These are phyloP conservation scores for Hypericum androsaemum DNA, from an alignment of 345 rosid genomes.

Conservation along the genomic window DNA sequence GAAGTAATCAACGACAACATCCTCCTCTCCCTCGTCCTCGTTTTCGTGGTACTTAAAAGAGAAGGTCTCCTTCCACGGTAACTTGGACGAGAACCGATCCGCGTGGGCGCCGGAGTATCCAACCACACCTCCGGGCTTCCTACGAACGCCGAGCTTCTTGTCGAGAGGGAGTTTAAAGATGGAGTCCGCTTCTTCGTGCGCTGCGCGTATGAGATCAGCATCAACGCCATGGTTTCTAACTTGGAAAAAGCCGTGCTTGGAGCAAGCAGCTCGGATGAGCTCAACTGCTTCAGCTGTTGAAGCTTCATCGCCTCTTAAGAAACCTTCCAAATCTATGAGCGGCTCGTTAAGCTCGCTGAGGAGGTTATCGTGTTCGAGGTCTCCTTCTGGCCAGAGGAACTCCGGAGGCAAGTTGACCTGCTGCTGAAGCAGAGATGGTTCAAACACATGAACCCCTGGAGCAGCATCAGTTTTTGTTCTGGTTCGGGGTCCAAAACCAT, in stretches of 20 bases:
- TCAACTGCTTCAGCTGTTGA: constrained; percentile 26
- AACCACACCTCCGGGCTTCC: constrained; percentile 23
- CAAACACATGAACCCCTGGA: constrained; percentile 14
- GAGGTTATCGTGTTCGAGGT: constrained; percentile 13
- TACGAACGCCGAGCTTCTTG: constrained; percentile 27
- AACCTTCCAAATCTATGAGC: constrained; percentile 35
- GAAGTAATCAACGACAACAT: constrained; percentile 31
- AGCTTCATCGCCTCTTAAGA: constrained; percentile 26
- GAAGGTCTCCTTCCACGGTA: constrained; percentile 66
- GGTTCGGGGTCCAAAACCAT: constrained; percentile 6
- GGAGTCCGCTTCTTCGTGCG: constrained; percentile 22
- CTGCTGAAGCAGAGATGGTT: constrained; percentile 23
- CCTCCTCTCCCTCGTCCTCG: neutral
- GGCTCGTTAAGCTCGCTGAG: constrained; percentile 38
- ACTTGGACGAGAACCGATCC: constrained; percentile 35
- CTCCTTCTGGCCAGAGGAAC: constrained; percentile 43
- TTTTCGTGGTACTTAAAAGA: constrained; percentile 25
- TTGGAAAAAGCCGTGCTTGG: constrained; percentile 51
- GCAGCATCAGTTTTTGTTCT: constrained; percentile 4
- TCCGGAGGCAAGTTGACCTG: constrained; percentile 28
- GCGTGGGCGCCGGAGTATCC: constrained; percentile 55
- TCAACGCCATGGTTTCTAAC: constrained; percentile 49
- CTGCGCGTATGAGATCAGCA: constrained; percentile 23
- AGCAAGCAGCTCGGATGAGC: constrained; percentile 37
- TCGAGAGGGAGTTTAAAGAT: constrained; percentile 35